These are phyloP conservation scores for Fusarium gaditjirri DNA, from an alignment of 2,329 filamentous ascomycete species.

Conservation along the genomic window DNA sequence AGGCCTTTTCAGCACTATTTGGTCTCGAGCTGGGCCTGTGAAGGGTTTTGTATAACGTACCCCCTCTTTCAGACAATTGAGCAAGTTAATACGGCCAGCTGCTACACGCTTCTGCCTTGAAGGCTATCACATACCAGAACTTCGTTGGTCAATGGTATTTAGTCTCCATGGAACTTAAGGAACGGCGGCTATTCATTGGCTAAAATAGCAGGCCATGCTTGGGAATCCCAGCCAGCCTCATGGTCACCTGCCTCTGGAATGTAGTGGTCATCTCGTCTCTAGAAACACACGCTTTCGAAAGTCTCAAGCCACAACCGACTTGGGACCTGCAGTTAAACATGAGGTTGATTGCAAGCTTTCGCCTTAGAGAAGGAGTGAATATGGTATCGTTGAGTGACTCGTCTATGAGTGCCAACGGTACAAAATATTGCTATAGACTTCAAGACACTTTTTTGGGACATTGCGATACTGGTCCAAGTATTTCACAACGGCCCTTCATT, in stretches of 20 bases:
- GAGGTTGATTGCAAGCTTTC: background rate
- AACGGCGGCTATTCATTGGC: fast-evolving
- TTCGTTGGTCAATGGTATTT: background rate
- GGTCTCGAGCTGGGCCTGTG: fast-evolving
- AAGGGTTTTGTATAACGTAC: fast-evolving
- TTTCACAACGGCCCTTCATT: background rate
- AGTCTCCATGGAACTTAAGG: fast-evolving
- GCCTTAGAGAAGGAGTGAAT: no score
- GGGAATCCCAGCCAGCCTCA: background rate
- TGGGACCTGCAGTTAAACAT: fast-evolving
- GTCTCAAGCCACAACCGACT: background rate
- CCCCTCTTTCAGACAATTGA: no score
- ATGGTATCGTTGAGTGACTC: background rate
- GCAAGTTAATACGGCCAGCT: background rate
- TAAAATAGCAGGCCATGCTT: background rate
- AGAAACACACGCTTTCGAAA: background rate
- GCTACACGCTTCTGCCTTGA: background rate
- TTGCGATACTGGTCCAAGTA: background rate
- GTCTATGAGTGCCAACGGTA: fast-evolving
- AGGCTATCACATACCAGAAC: background rate
- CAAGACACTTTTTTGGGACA: background rate
- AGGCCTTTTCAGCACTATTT: background rate
- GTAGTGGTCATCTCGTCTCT: background rate
- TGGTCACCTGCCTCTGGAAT: background rate
- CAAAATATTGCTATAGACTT: background rate